Base-by-base conservation (phyloP, 1,284 basidiomycete species). In the Marasmius sp. region DNA sequence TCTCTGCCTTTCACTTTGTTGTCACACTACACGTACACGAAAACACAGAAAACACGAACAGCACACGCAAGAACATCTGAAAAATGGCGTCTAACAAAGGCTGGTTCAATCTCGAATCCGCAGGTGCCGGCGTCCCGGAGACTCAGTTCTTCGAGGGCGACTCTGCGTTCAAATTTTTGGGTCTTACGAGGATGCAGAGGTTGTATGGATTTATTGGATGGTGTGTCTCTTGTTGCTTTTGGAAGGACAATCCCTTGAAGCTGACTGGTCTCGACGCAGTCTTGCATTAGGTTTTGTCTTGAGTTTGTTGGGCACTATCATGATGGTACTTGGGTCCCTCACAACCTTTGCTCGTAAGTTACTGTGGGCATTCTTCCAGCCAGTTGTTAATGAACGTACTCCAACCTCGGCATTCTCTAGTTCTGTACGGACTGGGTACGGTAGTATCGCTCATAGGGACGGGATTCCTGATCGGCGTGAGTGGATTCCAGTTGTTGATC, bases 381-480 rank as follows among this genome's bases (percentile, higher is more conserved):
- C 16, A 48, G 63, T 61, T 41, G 60, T 65, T 36, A 61, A 56
- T 45, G 27, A 27, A 5, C 5, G 27, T 5, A 27, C 27, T 27
- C 27, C 27, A 27, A 27, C 27, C 27, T 27, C 5, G 27, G 5
- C 27, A 50, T 41, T 47, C 20, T 27, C 18, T 72, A 93, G 91
- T 92, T 12, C 81, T 98, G 48, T 98, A 95, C 78, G 86, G 83
- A 36, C 65, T 97, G 48, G 96, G 95, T 37, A 91, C 93, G 57
- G 75, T 97, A 63, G 75, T 97, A 61, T 90, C 91, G 10, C 84
- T 98, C 57, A 75, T 92, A 62, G 95, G 94, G 33, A 96, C 94
- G 0, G 95, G 94, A 1, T 97, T 96, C 79, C 77, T 97, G 70
- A 86, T 96, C 67, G 93, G 90, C 61, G 92, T 93, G 72, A 68